Percentiles rank a stretch among this genome's conserved stretches.
phyloP scores from a whole-genome alignment of 495 filamentous ascomycete genomes.

The Aspergillus cristatus region DNA sequence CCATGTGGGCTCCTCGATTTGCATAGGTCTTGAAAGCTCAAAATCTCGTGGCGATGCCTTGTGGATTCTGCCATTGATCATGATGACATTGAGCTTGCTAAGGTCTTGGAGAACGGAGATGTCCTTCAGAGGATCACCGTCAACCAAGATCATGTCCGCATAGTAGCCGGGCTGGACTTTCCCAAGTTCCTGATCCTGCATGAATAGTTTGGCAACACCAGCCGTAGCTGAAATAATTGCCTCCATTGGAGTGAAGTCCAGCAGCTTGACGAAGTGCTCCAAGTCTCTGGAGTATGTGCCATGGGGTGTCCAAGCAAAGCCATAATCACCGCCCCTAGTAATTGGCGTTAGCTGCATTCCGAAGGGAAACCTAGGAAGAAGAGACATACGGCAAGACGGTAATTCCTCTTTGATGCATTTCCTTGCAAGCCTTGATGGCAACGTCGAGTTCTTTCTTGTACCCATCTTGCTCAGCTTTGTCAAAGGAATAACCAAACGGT shows the following conservation, averaged over 20 bases:
- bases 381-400: conserved; percentile 25
- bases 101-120: conserved; percentile 38
- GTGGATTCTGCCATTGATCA: conserved; percentile 41
- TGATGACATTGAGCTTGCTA: conserved; percentile 33
- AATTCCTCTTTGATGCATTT: conserved; percentile 41
- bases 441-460: conserved; percentile 36
- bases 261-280: conserved; percentile 39
- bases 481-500: conserved; percentile 32
- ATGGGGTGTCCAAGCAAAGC: conserved; percentile 43
- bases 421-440: conserved; percentile 27
- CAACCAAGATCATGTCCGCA: conserved; percentile 39
- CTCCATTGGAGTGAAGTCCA: conserved; percentile 41
- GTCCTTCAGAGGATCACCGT: conserved; percentile 39
- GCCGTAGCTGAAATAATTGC: conserved; percentile 38
- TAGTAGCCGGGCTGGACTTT: conserved; percentile 38
- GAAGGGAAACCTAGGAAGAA: no score
- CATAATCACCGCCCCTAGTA: conserved; percentile 43
- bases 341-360: no score
- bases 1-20: conserved; percentile 1
- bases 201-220: conserved; percentile 37
- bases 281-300: conserved; percentile 42
- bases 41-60: conserved; percentile 9
- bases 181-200: conserved; percentile 36
- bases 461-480: conserved; percentile 34
- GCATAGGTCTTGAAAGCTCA: background rate